phyloP scores from a whole-genome alignment of 768 basidiomycete genomes.

The Boletus huronensis region DNA sequence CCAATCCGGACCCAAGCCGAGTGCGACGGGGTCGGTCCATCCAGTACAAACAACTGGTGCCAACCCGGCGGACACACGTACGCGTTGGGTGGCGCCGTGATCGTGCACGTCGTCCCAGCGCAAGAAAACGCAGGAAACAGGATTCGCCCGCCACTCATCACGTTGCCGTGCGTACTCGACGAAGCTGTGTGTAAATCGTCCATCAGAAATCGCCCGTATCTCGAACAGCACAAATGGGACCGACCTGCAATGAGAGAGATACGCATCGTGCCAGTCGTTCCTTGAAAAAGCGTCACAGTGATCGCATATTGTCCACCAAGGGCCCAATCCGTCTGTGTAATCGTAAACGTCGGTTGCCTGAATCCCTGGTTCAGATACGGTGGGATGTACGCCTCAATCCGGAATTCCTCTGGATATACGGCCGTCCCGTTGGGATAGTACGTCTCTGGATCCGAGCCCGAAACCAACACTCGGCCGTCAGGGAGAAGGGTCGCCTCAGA shows the following conservation, averaged over 20 bases:
- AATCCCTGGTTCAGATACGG: conserved; percentile 72
- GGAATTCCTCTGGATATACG: conserved; percentile 72
- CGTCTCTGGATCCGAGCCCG: conserved; percentile 72
- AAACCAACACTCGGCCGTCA: conserved; percentile 71
- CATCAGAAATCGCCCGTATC: neutral
- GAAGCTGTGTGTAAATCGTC: conserved; percentile 39
- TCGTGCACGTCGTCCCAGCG: conserved; percentile 66
- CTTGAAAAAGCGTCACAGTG: conserved; percentile 38
- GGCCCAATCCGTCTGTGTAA: conserved; percentile 59
- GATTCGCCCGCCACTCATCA: conserved; percentile 63
- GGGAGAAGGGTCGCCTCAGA: conserved; percentile 73
- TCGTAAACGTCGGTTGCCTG: conserved; percentile 58
- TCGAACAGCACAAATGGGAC: conserved; percentile 7
- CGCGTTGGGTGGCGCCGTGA: conserved; percentile 72
- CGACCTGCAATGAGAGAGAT: conserved; percentile 64
- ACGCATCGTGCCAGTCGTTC: conserved; percentile 46
- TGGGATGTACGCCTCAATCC: conserved; percentile 79
- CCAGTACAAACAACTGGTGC: conserved; percentile 73
- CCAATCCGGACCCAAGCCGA: conserved; percentile 77
- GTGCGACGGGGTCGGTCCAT: conserved; percentile 75
- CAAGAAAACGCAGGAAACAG: conserved; percentile 74
- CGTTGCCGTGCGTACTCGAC: conserved; percentile 75
- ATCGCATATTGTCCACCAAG: conserved; percentile 56
- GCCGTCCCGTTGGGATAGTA: conserved; percentile 32
- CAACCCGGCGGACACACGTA: conserved; percentile 71